A percentile compares a stretch with the other conserved stretches of the same genome.
Evolutionary conservation across 106 monocot species (phyloP).

Genomic region (Narthecium ossifragum): DNA sequence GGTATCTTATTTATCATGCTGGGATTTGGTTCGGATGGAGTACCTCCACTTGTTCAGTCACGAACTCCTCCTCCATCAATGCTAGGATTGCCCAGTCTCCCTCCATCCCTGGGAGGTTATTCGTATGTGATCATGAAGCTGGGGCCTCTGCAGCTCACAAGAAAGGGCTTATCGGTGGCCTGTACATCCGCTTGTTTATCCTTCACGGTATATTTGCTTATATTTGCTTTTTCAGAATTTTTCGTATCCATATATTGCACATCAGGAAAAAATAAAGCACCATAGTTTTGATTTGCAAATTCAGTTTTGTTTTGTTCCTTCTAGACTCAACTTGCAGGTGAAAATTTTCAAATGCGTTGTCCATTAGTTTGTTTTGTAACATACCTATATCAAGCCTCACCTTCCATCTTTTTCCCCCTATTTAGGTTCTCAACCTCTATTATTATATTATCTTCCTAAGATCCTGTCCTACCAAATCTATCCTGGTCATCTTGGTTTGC

Average conservation of each 20-base stretch:
- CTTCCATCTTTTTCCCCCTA: too few relatives aligned
- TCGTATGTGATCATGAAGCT: slow-evolving; percentile 89
- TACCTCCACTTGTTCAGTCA: slow-evolving; percentile 70
- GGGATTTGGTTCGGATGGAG: slow-evolving; percentile 85
- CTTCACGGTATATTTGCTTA: slow-evolving; percentile 68
- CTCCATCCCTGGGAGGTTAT: slow-evolving; percentile 74
- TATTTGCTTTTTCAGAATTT: not conserved
- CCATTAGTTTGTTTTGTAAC: too few relatives aligned
- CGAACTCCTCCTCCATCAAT: slow-evolving; percentile 73
- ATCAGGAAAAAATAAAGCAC: too few relatives aligned
- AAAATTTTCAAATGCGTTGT: too few relatives aligned
- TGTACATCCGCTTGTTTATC: slow-evolving; percentile 85
- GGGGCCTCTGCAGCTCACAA: slow-evolving; percentile 87
- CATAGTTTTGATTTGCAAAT: too few relatives aligned
- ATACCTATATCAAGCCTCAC: too few relatives aligned
- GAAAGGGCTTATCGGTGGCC: slow-evolving; percentile 90
- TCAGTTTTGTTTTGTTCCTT: too few relatives aligned
- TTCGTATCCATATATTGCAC: slow-evolving; percentile 1
- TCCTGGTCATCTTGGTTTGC: too few relatives aligned
- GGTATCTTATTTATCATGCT: slow-evolving; percentile 88
- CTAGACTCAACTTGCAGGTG: too few relatives aligned
- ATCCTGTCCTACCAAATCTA: too few relatives aligned
- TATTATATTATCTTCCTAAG: too few relatives aligned
- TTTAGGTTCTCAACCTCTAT: too few relatives aligned
- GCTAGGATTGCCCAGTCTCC: slow-evolving; percentile 62